Conservation (phyloP, 495 filamentous ascomycete species). For the Talaromyces wortmannii region DNA sequence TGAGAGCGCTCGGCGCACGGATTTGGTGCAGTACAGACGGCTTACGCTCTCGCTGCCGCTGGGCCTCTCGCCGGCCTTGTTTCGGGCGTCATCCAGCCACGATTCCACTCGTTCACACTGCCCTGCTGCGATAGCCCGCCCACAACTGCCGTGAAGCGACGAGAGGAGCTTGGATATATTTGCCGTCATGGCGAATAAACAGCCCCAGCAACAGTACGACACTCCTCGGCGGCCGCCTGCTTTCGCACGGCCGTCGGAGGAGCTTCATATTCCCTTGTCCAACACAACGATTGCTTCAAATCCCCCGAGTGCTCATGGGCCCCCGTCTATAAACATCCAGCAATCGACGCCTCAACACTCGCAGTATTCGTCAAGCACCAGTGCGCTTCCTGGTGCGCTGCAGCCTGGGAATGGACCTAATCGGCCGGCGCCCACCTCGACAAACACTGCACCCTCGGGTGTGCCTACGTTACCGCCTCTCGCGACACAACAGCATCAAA, state of each 20-base stretch:
- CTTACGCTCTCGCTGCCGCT: slow-evolving; percentile 39
- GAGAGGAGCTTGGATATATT: slow-evolving; percentile 9
- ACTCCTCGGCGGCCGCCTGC: slow-evolving; percentile 44
- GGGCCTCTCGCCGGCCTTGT: slow-evolving; percentile 31
- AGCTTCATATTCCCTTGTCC: slow-evolving; percentile 66
- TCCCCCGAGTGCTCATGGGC: slow-evolving; percentile 22
- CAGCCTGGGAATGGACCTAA: slow-evolving; percentile 54
- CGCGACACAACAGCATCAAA: slow-evolving; percentile 46
- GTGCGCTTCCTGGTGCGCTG: slow-evolving; percentile 60
- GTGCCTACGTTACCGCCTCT: slow-evolving; percentile 65
- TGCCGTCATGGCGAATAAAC: slow-evolving; percentile 34
- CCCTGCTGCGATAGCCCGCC: neutral
- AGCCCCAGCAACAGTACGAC: slow-evolving; percentile 40
- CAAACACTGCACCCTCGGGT: slow-evolving; percentile 63
- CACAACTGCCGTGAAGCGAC: neutral
- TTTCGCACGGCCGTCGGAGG: slow-evolving; percentile 55
- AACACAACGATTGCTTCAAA: slow-evolving; percentile 35
- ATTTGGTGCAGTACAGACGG: slow-evolving; percentile 23
- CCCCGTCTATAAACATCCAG: slow-evolving; percentile 63
- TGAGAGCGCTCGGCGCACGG: neutral
- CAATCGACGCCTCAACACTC: slow-evolving; percentile 51
- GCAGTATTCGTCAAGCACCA: slow-evolving; percentile 39
- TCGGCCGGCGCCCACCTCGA: slow-evolving; percentile 58
- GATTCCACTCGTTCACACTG: neutral
- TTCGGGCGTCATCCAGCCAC: neutral